Evolutionary conservation across 495 filamentous ascomycete genomes (phyloP).

Genomic region (Neurospora sp.): DNA sequence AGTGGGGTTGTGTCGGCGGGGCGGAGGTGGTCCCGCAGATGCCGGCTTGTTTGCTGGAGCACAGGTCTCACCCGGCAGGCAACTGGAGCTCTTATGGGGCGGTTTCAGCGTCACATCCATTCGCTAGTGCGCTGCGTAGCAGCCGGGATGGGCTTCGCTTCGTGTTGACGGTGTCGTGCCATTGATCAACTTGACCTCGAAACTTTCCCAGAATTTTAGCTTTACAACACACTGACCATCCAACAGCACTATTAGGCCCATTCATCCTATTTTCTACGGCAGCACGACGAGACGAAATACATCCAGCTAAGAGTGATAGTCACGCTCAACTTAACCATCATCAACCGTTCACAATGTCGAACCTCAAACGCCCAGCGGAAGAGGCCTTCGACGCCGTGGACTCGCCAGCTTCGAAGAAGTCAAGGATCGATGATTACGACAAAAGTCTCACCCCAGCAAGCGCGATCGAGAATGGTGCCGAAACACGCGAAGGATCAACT

Average conservation of each 20-base stretch:
- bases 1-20: not conserved
- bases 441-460: slow-evolving; percentile 23
- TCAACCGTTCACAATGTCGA: slow-evolving; percentile 16
- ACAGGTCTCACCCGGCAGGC: not conserved
- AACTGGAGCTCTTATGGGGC: not conserved
- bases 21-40: not conserved
- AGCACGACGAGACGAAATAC: not conserved
- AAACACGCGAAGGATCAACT: slow-evolving; percentile 21
- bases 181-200: not conserved
- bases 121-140: not conserved
- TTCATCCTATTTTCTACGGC: not conserved
- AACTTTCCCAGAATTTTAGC: not conserved
- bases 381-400: slow-evolving; percentile 60
- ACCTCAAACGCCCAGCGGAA: slow-evolving; percentile 71
- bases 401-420: slow-evolving; percentile 71
- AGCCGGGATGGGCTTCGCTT: not conserved
- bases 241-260: not conserved
- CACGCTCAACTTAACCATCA: not conserved
- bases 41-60: not conserved
- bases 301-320: too few species aligned
- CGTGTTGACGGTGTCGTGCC: not conserved
- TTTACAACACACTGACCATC: not conserved
- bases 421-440: slow-evolving; percentile 50
- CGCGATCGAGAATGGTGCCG: slow-evolving; percentile 21
- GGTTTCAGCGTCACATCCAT: not conserved